Conservation (phyloP, 768 basidiomycete species). For the Pseudohyphozyma bogoriensis region DNA sequence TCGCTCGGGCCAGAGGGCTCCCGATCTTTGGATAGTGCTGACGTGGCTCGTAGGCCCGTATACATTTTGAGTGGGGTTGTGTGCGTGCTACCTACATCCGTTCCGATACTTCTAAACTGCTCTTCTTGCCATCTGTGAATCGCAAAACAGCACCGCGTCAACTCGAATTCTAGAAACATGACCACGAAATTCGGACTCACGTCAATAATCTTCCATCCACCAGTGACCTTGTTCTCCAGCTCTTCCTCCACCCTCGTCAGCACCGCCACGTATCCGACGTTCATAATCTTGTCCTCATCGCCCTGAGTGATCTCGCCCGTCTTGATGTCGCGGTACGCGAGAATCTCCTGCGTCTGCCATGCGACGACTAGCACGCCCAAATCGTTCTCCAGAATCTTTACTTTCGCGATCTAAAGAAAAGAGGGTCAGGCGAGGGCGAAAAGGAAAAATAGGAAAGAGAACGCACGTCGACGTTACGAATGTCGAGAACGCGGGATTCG, state of each 20-base stretch:
- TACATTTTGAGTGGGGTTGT: too few relatives aligned
- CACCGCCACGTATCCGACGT: slow-evolving; percentile 84
- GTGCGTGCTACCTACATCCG: too few relatives aligned
- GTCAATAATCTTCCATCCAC: slow-evolving; percentile 97
- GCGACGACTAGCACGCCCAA: slow-evolving; percentile 83
- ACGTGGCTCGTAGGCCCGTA: too few relatives aligned
- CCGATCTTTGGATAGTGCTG: too few relatives aligned
- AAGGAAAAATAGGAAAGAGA: background rate
- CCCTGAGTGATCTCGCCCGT: slow-evolving; percentile 79
- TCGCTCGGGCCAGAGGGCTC: too few relatives aligned
- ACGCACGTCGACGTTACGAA: slow-evolving; percentile 89
- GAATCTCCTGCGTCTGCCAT: slow-evolving; percentile 86
- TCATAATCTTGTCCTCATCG: slow-evolving; percentile 80
- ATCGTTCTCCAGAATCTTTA: slow-evolving; percentile 77
- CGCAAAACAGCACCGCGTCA: too few relatives aligned
- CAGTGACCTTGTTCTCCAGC: slow-evolving; percentile 81
- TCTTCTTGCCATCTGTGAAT: too few relatives aligned
- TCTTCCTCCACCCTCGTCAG: slow-evolving; percentile 81
- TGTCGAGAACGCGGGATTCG: slow-evolving; percentile 90
- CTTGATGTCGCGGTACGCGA: slow-evolving; percentile 81
- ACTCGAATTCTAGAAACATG: too few relatives aligned
- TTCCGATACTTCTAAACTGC: too few relatives aligned
- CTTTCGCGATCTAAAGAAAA: slow-evolving; percentile 56
- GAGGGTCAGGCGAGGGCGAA: too few relatives aligned
- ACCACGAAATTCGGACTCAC: too few relatives aligned